Evolutionary conservation across 345 rosid species (phyloP), one percentile per base, ranked within the genome.

Genomic region (Euphorbia pulcherrima): DNA sequence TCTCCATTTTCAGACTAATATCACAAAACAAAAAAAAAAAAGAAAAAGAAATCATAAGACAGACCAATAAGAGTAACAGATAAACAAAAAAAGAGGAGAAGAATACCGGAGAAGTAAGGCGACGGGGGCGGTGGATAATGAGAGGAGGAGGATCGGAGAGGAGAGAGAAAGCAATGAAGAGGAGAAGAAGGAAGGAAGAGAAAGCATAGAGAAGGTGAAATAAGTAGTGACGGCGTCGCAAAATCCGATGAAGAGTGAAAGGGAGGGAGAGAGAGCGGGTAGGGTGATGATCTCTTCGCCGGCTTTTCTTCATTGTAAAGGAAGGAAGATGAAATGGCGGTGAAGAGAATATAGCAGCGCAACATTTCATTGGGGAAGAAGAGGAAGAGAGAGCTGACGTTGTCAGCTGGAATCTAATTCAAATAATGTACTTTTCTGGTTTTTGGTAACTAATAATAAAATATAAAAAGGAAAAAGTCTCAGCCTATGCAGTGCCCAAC

Each of bases 131-230:
- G 64, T n/a, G 53, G 63, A 79, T 20, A 33, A 68, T n/a, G 2
- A 85, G 76, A 2, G 86, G 76, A 29, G 94, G 92, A 60, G 89
- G 79, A 28, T 85, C 65, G 14, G 77, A 70, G 56, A 87, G 64
- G 65, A 86, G 69, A 35, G 79, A 78, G 62, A 81, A 75, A 64
- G 81, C 77, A 68, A 78, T 81, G 74, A 86, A 63, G 78, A 85
- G 13, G 71, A 92, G 75, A 72, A 93, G 85, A 27, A 87, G 59
- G 57, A 77, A 90, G 21, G 84, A 88, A 52, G 86, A 84, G 76
- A 78, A 68, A 26, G 84, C 85, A 56, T 84, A 87, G 66, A 86
- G 60, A 6, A 89, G 56, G 3, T 94, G 90, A 60, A 89, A 83
- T 8, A 90, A 41, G 64, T 79, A 84, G 62, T 82, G 81, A 28